Conservation (phyloP, 75 land plant genomes). For the Pinus tabuliformis region DNA sequence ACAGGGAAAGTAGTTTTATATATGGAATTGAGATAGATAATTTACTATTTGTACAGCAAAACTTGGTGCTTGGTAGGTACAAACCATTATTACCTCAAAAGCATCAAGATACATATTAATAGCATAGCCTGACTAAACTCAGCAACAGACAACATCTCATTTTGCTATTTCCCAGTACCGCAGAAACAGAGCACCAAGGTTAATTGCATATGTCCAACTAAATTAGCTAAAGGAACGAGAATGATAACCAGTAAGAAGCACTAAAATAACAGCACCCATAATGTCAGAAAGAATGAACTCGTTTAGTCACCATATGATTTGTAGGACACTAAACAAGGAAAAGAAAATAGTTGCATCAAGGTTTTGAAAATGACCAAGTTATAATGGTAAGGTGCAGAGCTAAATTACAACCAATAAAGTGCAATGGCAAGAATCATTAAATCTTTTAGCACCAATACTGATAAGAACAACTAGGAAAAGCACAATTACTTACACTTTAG, state of each 20-base stretch:
- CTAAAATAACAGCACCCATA: slow-evolving; percentile 3
- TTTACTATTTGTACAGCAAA: too few relatives aligned
- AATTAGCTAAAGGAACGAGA: background rate
- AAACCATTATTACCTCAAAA: too few relatives aligned
- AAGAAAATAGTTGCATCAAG: background rate
- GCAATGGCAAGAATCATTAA: background rate
- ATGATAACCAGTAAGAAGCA: background rate
- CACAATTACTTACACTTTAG: slow-evolving; percentile 65
- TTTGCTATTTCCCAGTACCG: background rate
- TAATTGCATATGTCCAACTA: background rate
- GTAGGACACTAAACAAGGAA: background rate
- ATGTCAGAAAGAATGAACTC: background rate
- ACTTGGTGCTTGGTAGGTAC: too few relatives aligned
- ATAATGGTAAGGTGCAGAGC: background rate
- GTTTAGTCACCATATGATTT: background rate
- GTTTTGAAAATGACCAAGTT: background rate
- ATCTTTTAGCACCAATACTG: background rate
- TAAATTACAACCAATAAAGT: background rate
- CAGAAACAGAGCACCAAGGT: background rate
- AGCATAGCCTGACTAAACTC: too few relatives aligned
- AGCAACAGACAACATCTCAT: too few relatives aligned
- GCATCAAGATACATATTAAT: too few relatives aligned
- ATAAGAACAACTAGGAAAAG: background rate
- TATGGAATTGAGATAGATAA: too few relatives aligned
- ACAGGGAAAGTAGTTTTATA: too few relatives aligned